Percentiles rank a stretch among this genome's conserved stretches.
These are phyloP conservation scores for Remersonia thermophila DNA, from an alignment of 2,329 filamentous ascomycete species.

Conservation along the genomic window DNA sequence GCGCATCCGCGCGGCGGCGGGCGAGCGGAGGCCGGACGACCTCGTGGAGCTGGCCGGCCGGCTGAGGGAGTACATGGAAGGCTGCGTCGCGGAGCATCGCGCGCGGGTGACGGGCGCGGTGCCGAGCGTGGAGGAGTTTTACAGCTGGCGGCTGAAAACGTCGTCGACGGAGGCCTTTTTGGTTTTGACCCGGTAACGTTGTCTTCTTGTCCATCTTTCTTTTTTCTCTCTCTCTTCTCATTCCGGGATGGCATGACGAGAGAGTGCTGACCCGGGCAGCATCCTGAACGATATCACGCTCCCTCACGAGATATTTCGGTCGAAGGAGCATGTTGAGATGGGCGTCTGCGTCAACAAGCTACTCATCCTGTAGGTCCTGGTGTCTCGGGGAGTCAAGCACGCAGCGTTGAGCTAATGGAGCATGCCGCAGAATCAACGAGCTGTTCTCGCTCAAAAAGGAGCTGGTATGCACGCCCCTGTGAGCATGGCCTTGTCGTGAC, in stretches of 20 bases:
- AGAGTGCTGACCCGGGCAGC: constrained; percentile 1
- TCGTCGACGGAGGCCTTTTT: constrained; percentile 9
- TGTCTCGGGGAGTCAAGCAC: background rate
- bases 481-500: background rate
- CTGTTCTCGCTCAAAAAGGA: constrained; percentile 16
- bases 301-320: constrained; percentile 1
- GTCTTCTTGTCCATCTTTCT: background rate
- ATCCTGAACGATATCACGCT: constrained; percentile 7
- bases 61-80: constrained; percentile 12
- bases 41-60: constrained; percentile 3
- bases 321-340: constrained; percentile 3
- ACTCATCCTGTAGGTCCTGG: constrained; percentile 9
- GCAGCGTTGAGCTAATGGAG: background rate
- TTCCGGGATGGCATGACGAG: background rate
- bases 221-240: no score
- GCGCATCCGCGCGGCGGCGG: constrained; percentile 3
- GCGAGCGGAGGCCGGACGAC: background rate
- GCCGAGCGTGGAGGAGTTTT: constrained; percentile 10
- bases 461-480: constrained; percentile 5
- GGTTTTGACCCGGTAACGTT: constrained; percentile 6
- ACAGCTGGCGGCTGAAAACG: constrained; percentile 8
- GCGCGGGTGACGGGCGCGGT: constrained; percentile 4
- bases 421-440: constrained; percentile 10
- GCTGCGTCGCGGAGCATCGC: constrained; percentile 9
- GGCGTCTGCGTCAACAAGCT: constrained; percentile 5